These are phyloP conservation scores for Phytophthora boehmeriae DNA, from an alignment of 352 stramenopile species.

Conservation along the genomic window DNA sequence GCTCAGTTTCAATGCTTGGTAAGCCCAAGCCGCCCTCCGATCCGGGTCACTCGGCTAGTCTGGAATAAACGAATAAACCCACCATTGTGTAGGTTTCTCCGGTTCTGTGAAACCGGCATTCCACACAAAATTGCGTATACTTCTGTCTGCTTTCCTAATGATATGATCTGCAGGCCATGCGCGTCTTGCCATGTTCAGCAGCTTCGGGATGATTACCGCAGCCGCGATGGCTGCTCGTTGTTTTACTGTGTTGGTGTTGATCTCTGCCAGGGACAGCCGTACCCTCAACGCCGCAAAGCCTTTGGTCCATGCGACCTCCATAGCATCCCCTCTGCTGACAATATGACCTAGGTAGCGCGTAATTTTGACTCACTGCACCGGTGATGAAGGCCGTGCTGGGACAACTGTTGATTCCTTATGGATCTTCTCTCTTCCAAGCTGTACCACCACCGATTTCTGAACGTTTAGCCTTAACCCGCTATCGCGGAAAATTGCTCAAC, in stretches of 20 bases:
- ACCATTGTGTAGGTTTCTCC: not conserved
- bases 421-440: no score
- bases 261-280: not conserved
- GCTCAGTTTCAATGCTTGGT: not conserved
- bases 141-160: not conserved
- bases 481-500: no score
- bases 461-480: no score
- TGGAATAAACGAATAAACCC: not conserved
- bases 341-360: no score
- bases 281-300: not conserved
- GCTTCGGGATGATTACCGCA: slow-evolving; percentile 3
- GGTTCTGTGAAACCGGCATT: not conserved
- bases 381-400: no score
- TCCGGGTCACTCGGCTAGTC: not conserved
- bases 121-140: slow-evolving; percentile 8
- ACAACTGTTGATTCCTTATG: no score
- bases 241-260: slow-evolving; percentile 1
- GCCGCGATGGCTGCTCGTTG: not conserved
- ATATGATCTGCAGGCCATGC: not conserved
- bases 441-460: no score
- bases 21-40: not conserved
- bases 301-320: not conserved
- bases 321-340: no score
- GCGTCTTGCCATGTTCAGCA: not conserved
- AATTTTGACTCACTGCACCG: no score